A percentile compares a stretch with the other conserved stretches of the same genome.
phyloP scores from a whole-genome alignment of 2,329 filamentous ascomycete species.

The Onygenales sp. region DNA sequence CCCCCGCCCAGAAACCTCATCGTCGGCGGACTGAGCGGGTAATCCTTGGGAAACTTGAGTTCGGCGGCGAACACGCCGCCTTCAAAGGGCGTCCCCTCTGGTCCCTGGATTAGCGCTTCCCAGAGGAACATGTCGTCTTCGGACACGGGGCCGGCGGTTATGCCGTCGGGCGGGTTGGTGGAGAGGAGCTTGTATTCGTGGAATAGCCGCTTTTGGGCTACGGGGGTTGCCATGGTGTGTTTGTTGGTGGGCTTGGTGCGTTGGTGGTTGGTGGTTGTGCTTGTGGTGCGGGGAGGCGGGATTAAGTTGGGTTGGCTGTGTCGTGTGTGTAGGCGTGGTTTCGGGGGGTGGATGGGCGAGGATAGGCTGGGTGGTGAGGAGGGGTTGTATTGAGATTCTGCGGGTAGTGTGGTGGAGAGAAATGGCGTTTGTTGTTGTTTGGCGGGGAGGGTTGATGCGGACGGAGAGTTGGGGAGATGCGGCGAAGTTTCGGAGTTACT shows the following conservation, averaged over 20 bases:
- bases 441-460: too few relatives aligned
- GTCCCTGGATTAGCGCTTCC: constrained; percentile 94
- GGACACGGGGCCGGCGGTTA: constrained; percentile 82
- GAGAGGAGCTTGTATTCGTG: constrained; percentile 93
- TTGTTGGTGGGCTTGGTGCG: not conserved
- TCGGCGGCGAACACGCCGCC: constrained; percentile 92
- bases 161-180: constrained; percentile 92
- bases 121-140: constrained; percentile 95
- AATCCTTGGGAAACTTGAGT: constrained; percentile 90
- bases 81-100: constrained; percentile 91
- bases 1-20: constrained; percentile 87
- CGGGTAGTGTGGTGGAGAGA: too few relatives aligned
- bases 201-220: constrained; percentile 69
- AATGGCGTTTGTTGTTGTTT: too few relatives aligned
- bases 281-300: constrained; percentile 7
- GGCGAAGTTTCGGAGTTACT: too few relatives aligned
- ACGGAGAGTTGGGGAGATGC: too few relatives aligned
- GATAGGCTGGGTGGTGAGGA: too few relatives aligned
- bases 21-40: constrained; percentile 87
- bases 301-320: constrained; percentile 5
- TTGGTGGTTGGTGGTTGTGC: not conserved
- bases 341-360: not conserved
- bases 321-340: not conserved
- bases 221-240: constrained; percentile 36
- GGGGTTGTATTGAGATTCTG: too few relatives aligned